phyloP scores from a whole-genome alignment of 257 asterid genomes.

The Solanum habrochaites region DNA sequence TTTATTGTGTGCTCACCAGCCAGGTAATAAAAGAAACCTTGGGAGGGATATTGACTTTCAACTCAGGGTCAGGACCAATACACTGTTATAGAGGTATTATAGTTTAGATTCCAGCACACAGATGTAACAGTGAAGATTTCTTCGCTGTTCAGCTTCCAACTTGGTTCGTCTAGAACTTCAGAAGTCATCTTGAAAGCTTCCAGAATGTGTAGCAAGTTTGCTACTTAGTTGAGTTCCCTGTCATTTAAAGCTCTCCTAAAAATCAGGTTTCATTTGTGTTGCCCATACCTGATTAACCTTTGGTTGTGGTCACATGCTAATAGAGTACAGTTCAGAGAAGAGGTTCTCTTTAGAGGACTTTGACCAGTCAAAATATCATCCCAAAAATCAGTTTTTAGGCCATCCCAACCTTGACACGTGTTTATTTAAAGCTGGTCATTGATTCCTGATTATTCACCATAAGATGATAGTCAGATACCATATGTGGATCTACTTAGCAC shows the following conservation, averaged over 20 bases:
- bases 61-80: not conserved
- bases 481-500: not conserved
- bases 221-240: not conserved
- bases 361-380: not conserved
- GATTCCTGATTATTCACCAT: not conserved
- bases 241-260: not conserved
- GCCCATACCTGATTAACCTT: not conserved
- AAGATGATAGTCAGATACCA: not conserved
- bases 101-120: not conserved
- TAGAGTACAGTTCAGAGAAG: not conserved
- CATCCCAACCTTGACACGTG: not conserved
- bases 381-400: not conserved
- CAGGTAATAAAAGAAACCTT: not conserved
- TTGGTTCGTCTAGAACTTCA: not conserved
- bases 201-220: not conserved
- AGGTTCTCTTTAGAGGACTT: not conserved
- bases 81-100: not conserved
- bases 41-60: not conserved
- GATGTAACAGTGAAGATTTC: not conserved
- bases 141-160: not conserved
- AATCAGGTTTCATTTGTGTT: not conserved
- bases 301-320: not conserved
- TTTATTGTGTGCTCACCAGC: not conserved
- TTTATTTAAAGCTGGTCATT: not conserved
- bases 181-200: not conserved